Evolutionary conservation across 176 grass and related monocot genomes (phyloP), one percentile per base, ranked within the genome.

Genomic region (Zoysia japonica): DNA sequence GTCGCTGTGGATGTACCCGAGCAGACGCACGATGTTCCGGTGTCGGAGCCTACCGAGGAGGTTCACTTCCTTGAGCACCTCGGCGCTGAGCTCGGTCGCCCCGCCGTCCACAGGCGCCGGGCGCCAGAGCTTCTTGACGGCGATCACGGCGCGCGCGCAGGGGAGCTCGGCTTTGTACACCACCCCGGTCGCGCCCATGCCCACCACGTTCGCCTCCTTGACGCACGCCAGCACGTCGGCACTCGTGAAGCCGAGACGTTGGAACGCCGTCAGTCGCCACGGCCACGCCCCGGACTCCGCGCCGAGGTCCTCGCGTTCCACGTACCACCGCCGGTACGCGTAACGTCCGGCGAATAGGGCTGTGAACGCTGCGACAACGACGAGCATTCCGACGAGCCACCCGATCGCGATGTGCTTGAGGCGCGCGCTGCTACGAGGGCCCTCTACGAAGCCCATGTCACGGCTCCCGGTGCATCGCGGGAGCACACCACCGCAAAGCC

Each of bases 71-170:
- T 88, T 89, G 3, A 89, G 82, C 49, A 90, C 89, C 7, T 97
- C 91, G 5, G 62, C 82, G 20, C 61, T 72, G 37, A 86, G 47
- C 52, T 88, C 60, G 3, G 11, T 20, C 12, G 7, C 47, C 28
- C 71, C 68, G 40, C 71, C 62, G 76, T 83, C 69, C 37, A 72
- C 57, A 1, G 86, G 19, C 11, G 78, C 78, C 0, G 89, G 61
- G 2, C 83, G 85, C 91, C 94, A 94, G 5, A 97, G 89, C 89
- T 97, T 97, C 87, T 97, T 97, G 28, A 97, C 94, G 8, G 94
- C 94, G 71, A 97, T 84, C 15, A 85, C 87, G 28, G 80, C 19
- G 56, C 79, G 90, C 11, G 86, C 68, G 41, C 87, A 65, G 1
- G 84, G 72, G 59, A 97, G 80, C 77, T 94, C 91, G 47, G 94